Evolutionary conservation across 164 flowering plant genomes (phyloP).

Genomic region (Piper betle): DNA sequence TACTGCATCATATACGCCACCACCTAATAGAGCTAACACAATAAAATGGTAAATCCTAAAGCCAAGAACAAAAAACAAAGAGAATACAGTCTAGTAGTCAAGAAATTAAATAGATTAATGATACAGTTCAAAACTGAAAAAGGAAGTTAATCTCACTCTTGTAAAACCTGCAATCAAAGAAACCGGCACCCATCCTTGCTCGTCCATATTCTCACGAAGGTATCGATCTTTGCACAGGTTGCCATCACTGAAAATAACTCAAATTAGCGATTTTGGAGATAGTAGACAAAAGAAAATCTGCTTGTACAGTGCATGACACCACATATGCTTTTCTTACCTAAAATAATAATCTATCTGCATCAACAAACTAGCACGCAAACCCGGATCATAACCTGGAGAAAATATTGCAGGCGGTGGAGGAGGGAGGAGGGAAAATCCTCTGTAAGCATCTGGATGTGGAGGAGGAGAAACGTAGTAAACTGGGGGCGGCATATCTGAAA

Average conservation of each 20-base stretch:
- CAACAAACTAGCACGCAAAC: slow-evolving; percentile 31
- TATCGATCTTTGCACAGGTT: slow-evolving; percentile 48
- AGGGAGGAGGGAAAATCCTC: slow-evolving; percentile 29
- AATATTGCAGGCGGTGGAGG: slow-evolving; percentile 23
- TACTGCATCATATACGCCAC: no score
- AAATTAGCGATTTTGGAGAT: background rate
- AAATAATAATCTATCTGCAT: slow-evolving; percentile 80
- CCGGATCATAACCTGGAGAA: slow-evolving; percentile 30
- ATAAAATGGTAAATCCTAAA: no score
- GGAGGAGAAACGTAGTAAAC: slow-evolving; percentile 23
- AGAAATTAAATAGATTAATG: no score
- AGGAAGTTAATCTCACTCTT: slow-evolving; percentile 36
- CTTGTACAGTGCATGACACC: background rate
- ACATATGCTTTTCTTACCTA: slow-evolving; percentile 38
- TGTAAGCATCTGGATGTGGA: slow-evolving; percentile 24
- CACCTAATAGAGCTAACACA: no score
- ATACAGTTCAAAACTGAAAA: background rate
- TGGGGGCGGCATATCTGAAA: slow-evolving; percentile 28
- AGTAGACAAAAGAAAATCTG: background rate
- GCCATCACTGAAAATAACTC: slow-evolving; percentile 31
- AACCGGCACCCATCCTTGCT: slow-evolving; percentile 66
- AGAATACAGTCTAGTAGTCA: no score
- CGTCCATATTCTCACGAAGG: slow-evolving; percentile 58
- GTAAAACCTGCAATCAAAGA: slow-evolving; percentile 44
- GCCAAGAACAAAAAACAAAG: background rate